Conservation (phyloP, 768 basidiomycete genomes). For the Lepiota venenata region DNA sequence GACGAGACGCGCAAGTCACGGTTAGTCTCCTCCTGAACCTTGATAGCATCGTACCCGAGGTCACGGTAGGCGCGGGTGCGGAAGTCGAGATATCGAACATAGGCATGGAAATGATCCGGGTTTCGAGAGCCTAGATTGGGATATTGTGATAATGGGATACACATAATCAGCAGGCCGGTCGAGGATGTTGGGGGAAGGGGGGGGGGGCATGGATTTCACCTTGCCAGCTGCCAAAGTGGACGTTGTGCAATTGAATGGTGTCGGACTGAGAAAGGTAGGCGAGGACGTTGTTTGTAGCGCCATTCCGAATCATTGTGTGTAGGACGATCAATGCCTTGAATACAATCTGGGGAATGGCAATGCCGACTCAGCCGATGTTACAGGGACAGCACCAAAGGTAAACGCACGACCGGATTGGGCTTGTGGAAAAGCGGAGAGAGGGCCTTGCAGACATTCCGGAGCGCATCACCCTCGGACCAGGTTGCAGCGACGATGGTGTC, state of each 20-base stretch:
- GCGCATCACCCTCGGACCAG: slow-evolving; percentile 92
- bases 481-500: slow-evolving; percentile 96
- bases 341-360: slow-evolving; percentile 61
- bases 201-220: slow-evolving; percentile 44
- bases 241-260: slow-evolving; percentile 76
- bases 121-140: slow-evolving; percentile 67
- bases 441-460: slow-evolving; percentile 91
- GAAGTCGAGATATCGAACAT: slow-evolving; percentile 85
- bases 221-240: slow-evolving; percentile 84
- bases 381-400: not conserved
- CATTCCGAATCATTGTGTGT: slow-evolving; percentile 95
- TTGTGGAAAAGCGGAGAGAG: slow-evolving; percentile 83
- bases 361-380: not conserved
- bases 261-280: slow-evolving; percentile 79
- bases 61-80: slow-evolving; percentile 87
- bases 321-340: slow-evolving; percentile 96
- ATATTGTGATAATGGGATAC: slow-evolving; percentile 1
- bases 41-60: slow-evolving; percentile 90
- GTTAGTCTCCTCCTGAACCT: slow-evolving; percentile 91
- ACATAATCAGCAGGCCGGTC: not conserved
- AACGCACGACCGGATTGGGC: slow-evolving; percentile 83
- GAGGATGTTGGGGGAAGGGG: too few species aligned
- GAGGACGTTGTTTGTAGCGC: slow-evolving; percentile 92
- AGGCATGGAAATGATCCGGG: slow-evolving; percentile 83
- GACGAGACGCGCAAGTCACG: slow-evolving; percentile 73